Conservation (phyloP, 139 green algal species). For the Chlorella sp. region DNA sequence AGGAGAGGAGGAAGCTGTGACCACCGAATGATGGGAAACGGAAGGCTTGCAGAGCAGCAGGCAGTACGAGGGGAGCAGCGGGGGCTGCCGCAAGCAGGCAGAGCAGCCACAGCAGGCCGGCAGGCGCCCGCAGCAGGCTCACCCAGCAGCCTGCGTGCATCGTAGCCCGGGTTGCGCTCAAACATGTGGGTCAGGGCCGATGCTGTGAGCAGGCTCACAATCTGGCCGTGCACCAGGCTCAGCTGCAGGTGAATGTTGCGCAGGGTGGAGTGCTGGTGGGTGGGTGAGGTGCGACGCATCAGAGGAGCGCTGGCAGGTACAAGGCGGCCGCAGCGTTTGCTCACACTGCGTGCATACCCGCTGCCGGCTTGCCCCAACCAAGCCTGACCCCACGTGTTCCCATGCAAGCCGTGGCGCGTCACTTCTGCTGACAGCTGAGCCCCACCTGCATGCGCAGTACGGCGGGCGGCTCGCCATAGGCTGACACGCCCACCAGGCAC, state of each 20-base stretch:
- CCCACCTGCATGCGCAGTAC: constrained; percentile 51
- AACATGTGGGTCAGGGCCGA: constrained; percentile 42
- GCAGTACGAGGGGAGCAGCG: no score
- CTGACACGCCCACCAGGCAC: constrained; percentile 41
- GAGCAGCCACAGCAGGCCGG: background rate
- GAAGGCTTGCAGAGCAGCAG: background rate
- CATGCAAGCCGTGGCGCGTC: no score
- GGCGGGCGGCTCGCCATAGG: constrained; percentile 26
- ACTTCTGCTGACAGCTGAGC: no score
- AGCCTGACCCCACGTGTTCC: no score
- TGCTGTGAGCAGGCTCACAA: constrained; percentile 43
- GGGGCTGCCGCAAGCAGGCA: no score
- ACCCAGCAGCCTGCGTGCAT: constrained; percentile 40
- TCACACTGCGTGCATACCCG: no score
- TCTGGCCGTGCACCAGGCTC: constrained; percentile 43
- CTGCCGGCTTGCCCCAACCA: no score
- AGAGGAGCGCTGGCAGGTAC: no score
- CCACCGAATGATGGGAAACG: no score
- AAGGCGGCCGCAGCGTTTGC: no score
- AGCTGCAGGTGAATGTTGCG: constrained; percentile 17
- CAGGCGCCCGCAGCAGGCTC: background rate
- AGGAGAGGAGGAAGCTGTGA: no score
- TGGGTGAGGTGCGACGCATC: background rate
- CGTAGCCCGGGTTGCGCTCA: constrained; percentile 38
- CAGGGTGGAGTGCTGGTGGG: background rate